phyloP scores from a whole-genome alignment of 202 grass and related monocot genomes.

The Panicum virgatum region DNA sequence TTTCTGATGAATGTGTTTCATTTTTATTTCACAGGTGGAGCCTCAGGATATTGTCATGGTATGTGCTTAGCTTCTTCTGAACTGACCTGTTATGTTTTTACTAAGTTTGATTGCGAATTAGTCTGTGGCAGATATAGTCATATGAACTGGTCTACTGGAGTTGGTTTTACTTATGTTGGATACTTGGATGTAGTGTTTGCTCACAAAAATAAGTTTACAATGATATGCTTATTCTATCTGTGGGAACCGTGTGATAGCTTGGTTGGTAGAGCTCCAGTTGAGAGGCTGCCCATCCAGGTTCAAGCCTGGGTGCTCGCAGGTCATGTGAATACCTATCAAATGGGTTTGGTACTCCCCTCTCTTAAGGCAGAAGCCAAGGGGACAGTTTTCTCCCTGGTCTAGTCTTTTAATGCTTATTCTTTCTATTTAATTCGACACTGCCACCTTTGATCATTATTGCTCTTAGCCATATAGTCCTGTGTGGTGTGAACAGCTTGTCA shows the following conservation, averaged over 20 bases:
- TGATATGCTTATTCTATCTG: not conserved
- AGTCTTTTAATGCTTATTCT: not conserved
- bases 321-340: no score
- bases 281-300: not conserved
- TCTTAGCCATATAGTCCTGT: slow-evolving; percentile 34
- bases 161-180: slow-evolving; percentile 26
- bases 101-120: slow-evolving; percentile 33
- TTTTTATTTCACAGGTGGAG: slow-evolving; percentile 80
- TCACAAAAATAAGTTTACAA: not conserved
- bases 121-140: not conserved
- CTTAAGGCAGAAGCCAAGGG: no score
- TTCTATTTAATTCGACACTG: not conserved
- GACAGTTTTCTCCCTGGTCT: not conserved
- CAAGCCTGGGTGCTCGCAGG: not conserved
- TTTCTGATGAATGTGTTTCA: slow-evolving; percentile 37
- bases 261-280: not conserved
- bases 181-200: slow-evolving; percentile 10
- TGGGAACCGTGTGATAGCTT: not conserved
- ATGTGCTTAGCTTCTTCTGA: slow-evolving; percentile 41
- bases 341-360: no score
- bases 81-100: not conserved
- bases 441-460: slow-evolving; percentile 5
- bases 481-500: slow-evolving; percentile 80
- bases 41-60: slow-evolving; percentile 99
- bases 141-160: not conserved